Conservation (phyloP, 2,329 filamentous ascomycete species). For the Cryphonectria carpinicola region DNA sequence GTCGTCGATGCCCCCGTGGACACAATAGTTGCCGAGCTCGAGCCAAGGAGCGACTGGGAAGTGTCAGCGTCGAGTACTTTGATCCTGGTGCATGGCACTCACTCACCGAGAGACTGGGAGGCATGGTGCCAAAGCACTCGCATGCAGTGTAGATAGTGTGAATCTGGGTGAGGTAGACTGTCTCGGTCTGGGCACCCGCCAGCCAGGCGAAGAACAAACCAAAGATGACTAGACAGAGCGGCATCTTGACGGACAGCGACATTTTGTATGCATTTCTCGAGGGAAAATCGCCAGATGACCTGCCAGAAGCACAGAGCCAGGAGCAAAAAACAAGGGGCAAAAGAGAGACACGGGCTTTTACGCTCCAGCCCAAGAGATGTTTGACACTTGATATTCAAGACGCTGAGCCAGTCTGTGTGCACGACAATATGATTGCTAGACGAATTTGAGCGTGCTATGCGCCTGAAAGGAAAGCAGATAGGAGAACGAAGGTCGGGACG, state of each 20-base stretch:
- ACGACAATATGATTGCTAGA: not conserved
- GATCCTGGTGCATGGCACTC: not conserved
- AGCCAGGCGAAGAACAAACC: conserved; percentile 15
- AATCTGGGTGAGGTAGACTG: conserved; percentile 27
- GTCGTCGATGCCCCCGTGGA: conserved; percentile 16
- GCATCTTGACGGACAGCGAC: conserved; percentile 10
- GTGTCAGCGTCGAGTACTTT: not conserved
- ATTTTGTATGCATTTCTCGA: conserved; percentile 2
- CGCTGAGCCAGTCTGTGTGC: not conserved
- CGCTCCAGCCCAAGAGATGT: not conserved
- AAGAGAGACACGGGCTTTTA: not conserved
- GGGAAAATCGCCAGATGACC: not conserved
- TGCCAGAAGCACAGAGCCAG: not conserved
- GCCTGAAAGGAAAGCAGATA: not conserved
- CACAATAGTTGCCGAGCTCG: not conserved
- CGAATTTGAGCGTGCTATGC: not conserved
- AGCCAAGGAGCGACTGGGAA: conserved; percentile 1
- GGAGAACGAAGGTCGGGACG: too few relatives aligned
- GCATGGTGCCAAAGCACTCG: conserved; percentile 19
- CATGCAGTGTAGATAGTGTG: conserved; percentile 27
- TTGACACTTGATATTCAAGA: not conserved
- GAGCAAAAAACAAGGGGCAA: not conserved
- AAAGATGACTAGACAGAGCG: conserved; percentile 6
- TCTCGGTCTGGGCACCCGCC: conserved; percentile 18
- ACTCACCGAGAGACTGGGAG: conserved; percentile 18